A percentile compares a stretch with the other conserved stretches of the same genome.
phyloP scores from a whole-genome alignment of 192 early-diverging fungal genomes.

The Coemansia sp. region DNA sequence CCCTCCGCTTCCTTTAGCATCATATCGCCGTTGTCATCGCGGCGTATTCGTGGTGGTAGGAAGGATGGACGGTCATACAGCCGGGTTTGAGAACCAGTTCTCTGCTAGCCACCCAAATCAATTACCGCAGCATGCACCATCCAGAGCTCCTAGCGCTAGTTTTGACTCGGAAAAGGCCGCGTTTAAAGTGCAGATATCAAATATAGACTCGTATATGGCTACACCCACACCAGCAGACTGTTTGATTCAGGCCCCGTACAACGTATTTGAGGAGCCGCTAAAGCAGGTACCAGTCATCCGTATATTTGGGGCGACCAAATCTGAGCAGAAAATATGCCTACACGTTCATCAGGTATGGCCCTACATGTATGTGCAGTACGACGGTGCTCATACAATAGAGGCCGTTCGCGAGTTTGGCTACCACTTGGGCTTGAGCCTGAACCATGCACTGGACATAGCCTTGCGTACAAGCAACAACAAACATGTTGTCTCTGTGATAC shows the following conservation, averaged over 20 bases:
- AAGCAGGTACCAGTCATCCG: constrained; percentile 59
- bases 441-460: constrained; percentile 61
- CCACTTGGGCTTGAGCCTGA: constrained; percentile 54
- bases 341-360: constrained; percentile 82
- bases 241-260: constrained; percentile 25
- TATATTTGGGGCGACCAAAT: constrained; percentile 70
- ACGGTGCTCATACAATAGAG: constrained; percentile 8
- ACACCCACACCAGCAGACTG: constrained; percentile 19
- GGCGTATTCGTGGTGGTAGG: too few species aligned
- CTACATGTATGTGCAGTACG: constrained; percentile 78
- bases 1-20: too few species aligned
- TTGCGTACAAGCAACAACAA: constrained; percentile 18
- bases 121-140: too few species aligned
- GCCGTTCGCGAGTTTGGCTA: constrained; percentile 27
- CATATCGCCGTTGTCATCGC: too few species aligned
- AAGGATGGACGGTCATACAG: too few species aligned
- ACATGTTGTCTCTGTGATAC: constrained; percentile 62
- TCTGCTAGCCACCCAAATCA: too few species aligned
- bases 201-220: constrained; percentile 61
- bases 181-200: constrained; percentile 53
- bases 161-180: too few species aligned
- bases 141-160: too few species aligned
- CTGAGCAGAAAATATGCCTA: constrained; percentile 71
- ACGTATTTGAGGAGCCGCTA: constrained; percentile 25
- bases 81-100: too few species aligned